Percentiles rank a stretch among this genome's conserved stretches.
Conservation (phyloP, 768 basidiomycete genomes). For the Gloeophyllum trabeum region DNA sequence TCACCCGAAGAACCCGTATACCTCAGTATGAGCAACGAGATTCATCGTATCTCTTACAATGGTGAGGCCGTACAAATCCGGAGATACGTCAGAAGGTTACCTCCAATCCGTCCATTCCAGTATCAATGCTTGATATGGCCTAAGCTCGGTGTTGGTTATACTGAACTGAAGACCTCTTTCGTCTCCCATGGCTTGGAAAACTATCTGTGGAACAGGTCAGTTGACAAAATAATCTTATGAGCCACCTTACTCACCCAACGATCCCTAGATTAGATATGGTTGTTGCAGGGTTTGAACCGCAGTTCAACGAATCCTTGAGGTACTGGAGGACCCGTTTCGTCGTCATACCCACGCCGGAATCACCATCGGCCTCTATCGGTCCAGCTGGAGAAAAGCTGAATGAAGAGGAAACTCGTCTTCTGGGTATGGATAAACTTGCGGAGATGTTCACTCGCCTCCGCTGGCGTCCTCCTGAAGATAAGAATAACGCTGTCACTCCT, state of each 20-base stretch:
- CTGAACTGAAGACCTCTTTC: slow-evolving; percentile 66
- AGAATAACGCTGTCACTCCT: slow-evolving; percentile 35
- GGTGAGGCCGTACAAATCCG: slow-evolving; percentile 86
- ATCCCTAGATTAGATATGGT: slow-evolving; percentile 67
- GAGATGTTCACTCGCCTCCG: slow-evolving; percentile 80
- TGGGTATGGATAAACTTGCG: slow-evolving; percentile 87
- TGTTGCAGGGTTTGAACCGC: slow-evolving; percentile 71
- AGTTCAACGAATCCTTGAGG: slow-evolving; percentile 70
- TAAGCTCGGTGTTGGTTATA: slow-evolving; percentile 79
- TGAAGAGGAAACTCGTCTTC: slow-evolving; percentile 78
- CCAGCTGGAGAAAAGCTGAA: slow-evolving; percentile 65
- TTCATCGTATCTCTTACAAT: slow-evolving; percentile 85
- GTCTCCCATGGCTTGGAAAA: slow-evolving; percentile 70
- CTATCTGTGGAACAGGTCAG: slow-evolving; percentile 80
- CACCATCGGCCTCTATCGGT: slow-evolving; percentile 41
- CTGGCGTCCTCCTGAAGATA: slow-evolving; percentile 62
- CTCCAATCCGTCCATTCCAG: slow-evolving; percentile 46
- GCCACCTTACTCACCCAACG: slow-evolving; percentile 1
- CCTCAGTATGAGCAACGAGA: slow-evolving; percentile 91
- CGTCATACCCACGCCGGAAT: slow-evolving; percentile 76
- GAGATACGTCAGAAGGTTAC: slow-evolving; percentile 70
- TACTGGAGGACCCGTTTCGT: slow-evolving; percentile 95
- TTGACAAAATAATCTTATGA: not conserved
- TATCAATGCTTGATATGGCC: slow-evolving; percentile 96
- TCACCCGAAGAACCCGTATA: slow-evolving; percentile 67